Conservation (phyloP, 768 basidiomycete species). For the Piloderma croceum region DNA sequence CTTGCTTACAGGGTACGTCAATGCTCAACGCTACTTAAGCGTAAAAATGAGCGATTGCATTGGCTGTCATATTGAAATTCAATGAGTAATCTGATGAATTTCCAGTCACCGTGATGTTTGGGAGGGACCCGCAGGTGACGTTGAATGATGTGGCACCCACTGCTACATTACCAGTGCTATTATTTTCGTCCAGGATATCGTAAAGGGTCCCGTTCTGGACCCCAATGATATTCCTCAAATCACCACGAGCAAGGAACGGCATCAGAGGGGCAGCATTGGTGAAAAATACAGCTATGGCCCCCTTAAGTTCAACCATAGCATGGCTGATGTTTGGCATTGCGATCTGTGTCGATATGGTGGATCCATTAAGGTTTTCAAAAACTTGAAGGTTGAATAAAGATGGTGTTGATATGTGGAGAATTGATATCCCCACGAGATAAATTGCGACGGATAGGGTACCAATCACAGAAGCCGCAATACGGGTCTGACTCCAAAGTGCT, state of each 20-base stretch:
- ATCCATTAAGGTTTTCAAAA: background rate
- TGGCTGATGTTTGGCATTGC: background rate
- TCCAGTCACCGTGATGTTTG: background rate
- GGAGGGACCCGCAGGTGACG: slow-evolving; percentile 10
- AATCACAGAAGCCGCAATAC: slow-evolving; percentile 8
- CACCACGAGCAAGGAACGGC: background rate
- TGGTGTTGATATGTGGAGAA: slow-evolving; percentile 17
- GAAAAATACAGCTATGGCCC: too few species aligned
- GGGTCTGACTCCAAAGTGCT: slow-evolving; percentile 13
- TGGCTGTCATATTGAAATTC: background rate
- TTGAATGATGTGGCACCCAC: slow-evolving; percentile 15
- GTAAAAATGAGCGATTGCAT: background rate
- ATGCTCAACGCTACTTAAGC: background rate
- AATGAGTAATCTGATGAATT: background rate
- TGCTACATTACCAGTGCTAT: slow-evolving; percentile 4
- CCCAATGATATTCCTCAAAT: slow-evolving; percentile 4
- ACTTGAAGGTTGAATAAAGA: slow-evolving; percentile 16
- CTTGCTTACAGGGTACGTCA: background rate
- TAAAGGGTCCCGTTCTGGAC: slow-evolving; percentile 12
- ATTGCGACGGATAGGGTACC: slow-evolving; percentile 8
- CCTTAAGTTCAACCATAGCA: too few species aligned
- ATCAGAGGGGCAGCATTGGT: background rate
- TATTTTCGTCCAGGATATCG: slow-evolving; percentile 10
- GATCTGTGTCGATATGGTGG: background rate
- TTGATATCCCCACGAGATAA: slow-evolving; percentile 15